These are phyloP conservation scores for Metschnikowia cubensis DNA, from an alignment of 805 yeast genomes.

Conservation along the genomic window DNA sequence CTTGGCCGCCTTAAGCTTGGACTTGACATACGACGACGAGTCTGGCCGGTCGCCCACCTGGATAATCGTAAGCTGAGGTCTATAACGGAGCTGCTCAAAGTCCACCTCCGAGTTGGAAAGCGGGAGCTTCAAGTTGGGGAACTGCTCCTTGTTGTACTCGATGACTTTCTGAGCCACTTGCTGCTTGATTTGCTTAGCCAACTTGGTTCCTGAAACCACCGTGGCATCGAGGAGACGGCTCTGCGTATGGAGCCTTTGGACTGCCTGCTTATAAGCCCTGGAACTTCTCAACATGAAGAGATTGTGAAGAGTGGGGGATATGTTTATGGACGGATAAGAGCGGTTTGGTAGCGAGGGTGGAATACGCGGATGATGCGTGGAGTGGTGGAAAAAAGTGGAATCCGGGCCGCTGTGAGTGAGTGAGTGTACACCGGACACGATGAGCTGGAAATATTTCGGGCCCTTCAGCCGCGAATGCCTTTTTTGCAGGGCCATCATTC, in stretches of 20 bases:
- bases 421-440: constrained; percentile 1
- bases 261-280: constrained; percentile 9
- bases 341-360: neutral
- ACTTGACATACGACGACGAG: constrained; percentile 84
- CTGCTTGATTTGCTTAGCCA: constrained; percentile 36
- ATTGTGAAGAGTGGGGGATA: no score
- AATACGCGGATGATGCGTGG: neutral
- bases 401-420: neutral
- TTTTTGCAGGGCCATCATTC: neutral
- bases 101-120: constrained; percentile 16
- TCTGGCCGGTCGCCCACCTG: constrained; percentile 92
- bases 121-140: constrained; percentile 17
- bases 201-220: constrained; percentile 40
- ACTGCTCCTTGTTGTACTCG: constrained; percentile 31
- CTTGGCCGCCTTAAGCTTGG: constrained; percentile 85
- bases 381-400: constrained; percentile 2
- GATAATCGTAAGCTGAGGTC: constrained; percentile 74
- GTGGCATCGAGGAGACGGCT: constrained; percentile 27
- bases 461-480: neutral
- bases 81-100: constrained; percentile 43
- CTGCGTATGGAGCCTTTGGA: constrained; percentile 12
- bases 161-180: constrained; percentile 40
- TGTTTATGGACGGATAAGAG: neutral
- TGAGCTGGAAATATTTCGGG: constrained; percentile 1
- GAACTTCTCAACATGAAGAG: constrained; percentile 12